Base-by-base conservation (phyloP, 805 yeast species). In the Hyphopichia homilentoma region DNA sequence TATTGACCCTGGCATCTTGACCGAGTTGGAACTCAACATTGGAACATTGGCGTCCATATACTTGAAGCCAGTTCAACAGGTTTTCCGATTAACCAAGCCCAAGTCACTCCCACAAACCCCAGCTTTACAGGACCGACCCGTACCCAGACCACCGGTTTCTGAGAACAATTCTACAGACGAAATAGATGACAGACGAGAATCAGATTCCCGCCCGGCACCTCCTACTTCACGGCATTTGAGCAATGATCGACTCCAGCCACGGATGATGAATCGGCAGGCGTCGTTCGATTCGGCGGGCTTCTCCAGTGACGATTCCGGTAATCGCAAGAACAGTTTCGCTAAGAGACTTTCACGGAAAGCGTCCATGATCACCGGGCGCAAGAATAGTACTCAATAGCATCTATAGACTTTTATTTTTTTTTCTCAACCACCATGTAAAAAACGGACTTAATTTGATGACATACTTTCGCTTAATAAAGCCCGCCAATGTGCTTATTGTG, bases 41-140 rank as follows among this genome's bases (percentile, higher is more conserved):
- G 96, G 96, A 1, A 67, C 88, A 0, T 60, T 90, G 33, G 89
- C 94, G 0, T 81, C 95, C 0, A 77, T 89, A 9, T 90, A 88
- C 50, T 61, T 89, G 46, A 84, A 87, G 44, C 95, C 96, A 0
- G 81, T 85, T 6, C 72, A 73, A n/a, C 84, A 76, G 45, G 87
- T 88, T 2, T 88, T 88, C 65, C 65, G 95, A 25, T 54, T 73
- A 21, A 69, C 84, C 2, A 80, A 73, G 40, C 57, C 70, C 1
- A 79, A 67, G 39, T 41, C 44, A 14, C 56, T 85, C 23, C 65
- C 75, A 0, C 43, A 51, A 6, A 77, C 84, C 15, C 68, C 71
- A 3, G 66, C 68, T 6, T 48, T 66, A 15, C 66, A 61, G 37
- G 43, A 39, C 16, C 43, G 57, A 30, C 28, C 32, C 1, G 14